phyloP scores from a whole-genome alignment of 176 grass and related monocot species.

The Bromus sterilis region DNA sequence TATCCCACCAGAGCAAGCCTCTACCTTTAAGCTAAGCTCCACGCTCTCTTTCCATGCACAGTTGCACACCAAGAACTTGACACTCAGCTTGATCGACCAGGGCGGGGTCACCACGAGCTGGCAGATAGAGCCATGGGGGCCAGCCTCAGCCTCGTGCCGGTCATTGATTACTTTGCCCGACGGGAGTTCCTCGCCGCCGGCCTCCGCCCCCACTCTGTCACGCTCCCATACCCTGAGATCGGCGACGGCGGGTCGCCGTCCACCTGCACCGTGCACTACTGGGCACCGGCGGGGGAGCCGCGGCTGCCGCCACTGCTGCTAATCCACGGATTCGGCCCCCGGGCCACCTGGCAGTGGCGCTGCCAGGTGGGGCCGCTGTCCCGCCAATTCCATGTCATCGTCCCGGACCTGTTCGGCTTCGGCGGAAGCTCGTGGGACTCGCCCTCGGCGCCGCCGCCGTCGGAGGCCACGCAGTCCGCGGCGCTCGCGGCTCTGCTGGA shows the following conservation, averaged over 20 bases:
- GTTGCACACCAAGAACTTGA: neutral
- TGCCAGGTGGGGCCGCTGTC: conserved; percentile 43
- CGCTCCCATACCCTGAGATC: conserved; percentile 11
- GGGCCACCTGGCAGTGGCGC: conserved; percentile 62
- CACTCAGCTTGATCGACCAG: too few relatives aligned
- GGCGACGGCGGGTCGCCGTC: neutral
- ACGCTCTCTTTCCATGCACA: neutral
- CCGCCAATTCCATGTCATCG: conserved; percentile 49
- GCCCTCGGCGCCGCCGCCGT: conserved; percentile 16
- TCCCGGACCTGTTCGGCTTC: conserved; percentile 68
- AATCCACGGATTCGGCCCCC: conserved; percentile 56
- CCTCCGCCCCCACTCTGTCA: conserved; percentile 31
- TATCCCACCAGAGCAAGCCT: neutral
- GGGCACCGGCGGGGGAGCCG: conserved; percentile 5
- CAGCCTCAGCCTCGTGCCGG: conserved; percentile 45
- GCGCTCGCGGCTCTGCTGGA: conserved; percentile 37
- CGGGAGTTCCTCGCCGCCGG: conserved; percentile 36
- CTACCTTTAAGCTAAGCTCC: neutral
- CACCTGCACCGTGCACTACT: conserved; percentile 8
- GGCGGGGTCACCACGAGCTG: too few relatives aligned
- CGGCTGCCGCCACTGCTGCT: conserved; percentile 26
- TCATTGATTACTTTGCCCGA: conserved; percentile 45
- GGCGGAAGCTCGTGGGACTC: conserved; percentile 25
- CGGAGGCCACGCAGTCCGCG: conserved; percentile 51
- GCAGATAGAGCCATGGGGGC: conserved; percentile 33